These are phyloP conservation scores for Omphalea diandra DNA, from an alignment of 441 rosid genomes.

Conservation along the genomic window DNA sequence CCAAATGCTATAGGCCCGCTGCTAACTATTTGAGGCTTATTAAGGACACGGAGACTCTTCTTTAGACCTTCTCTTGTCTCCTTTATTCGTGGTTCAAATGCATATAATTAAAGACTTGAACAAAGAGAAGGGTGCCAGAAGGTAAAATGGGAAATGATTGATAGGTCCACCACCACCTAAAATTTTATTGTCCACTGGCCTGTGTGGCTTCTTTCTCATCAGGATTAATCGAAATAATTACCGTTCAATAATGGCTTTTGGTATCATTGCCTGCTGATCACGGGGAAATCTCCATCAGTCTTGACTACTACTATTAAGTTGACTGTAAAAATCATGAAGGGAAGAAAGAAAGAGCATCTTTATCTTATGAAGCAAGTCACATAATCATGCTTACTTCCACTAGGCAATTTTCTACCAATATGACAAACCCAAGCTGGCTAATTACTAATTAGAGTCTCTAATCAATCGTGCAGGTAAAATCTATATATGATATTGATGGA, in stretches of 20 bases:
- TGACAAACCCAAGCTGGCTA: neutral
- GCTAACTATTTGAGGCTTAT: slow-evolving; percentile 2
- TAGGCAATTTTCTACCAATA: neutral
- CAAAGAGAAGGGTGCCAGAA: slow-evolving; percentile 20
- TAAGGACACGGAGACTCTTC: slow-evolving; percentile 8
- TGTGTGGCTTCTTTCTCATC: slow-evolving; percentile 29
- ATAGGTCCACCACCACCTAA: slow-evolving; percentile 36
- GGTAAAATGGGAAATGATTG: slow-evolving; percentile 34
- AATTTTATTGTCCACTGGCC: slow-evolving; percentile 29
- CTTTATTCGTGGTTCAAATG: slow-evolving; percentile 21
- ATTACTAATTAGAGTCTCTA: neutral
- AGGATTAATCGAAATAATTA: slow-evolving; percentile 22
- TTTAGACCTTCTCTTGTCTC: slow-evolving; percentile 20
- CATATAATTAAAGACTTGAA: slow-evolving; percentile 17
- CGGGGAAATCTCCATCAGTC: slow-evolving; percentile 28
- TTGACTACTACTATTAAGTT: neutral
- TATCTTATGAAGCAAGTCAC: neutral
- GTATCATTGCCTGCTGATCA: slow-evolving; percentile 26
- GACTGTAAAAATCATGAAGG: neutral
- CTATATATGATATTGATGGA: neutral
- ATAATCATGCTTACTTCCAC: slow-evolving; percentile 16
- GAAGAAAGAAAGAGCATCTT: neutral
- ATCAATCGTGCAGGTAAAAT: neutral
- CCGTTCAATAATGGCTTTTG: slow-evolving; percentile 30
- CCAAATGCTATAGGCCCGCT: slow-evolving; percentile 13